Percentiles rank a stretch among this genome's conserved stretches.
phyloP scores from a whole-genome alignment of 805 yeast genomes.

The Candida khao-thaluensis region DNA sequence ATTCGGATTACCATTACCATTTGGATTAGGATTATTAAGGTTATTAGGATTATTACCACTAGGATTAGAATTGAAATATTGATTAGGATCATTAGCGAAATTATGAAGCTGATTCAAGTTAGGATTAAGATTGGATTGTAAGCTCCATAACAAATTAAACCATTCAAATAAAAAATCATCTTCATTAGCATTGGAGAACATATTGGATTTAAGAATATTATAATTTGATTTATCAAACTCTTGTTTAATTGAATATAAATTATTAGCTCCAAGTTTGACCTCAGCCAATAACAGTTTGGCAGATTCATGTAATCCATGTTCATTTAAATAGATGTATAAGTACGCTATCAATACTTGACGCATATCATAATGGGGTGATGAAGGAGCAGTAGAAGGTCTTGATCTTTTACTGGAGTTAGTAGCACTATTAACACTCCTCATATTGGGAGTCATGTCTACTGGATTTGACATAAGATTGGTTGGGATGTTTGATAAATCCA shows the following conservation, averaged over 20 bases:
- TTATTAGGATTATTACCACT: too few species aligned
- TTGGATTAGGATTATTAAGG: not conserved
- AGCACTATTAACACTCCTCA: not conserved
- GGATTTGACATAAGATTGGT: not conserved
- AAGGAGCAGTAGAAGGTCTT: slow-evolving; percentile 9
- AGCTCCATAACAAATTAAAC: slow-evolving; percentile 54
- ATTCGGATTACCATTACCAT: not conserved
- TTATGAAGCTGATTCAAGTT: slow-evolving; percentile 23
- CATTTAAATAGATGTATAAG: slow-evolving; percentile 48
- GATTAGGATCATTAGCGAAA: slow-evolving; percentile 10
- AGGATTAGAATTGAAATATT: too few species aligned
- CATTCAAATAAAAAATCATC: slow-evolving; percentile 54
- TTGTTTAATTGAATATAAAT: slow-evolving; percentile 13
- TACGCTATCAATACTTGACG: slow-evolving; percentile 52
- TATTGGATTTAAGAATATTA: slow-evolving; percentile 28
- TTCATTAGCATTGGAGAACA: slow-evolving; percentile 26
- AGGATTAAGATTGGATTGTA: slow-evolving; percentile 45
- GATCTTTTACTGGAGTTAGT: slow-evolving; percentile 1
- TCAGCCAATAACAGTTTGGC: slow-evolving; percentile 44
- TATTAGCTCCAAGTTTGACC: slow-evolving; percentile 12
- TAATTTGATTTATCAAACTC: slow-evolving; percentile 17
- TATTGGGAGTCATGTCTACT: not conserved
- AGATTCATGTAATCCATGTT: slow-evolving; percentile 48
- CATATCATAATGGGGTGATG: slow-evolving; percentile 10
- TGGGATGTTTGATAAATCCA: slow-evolving; percentile 1